Evolutionary conservation across 129 eudicot species (phyloP), one percentile per base, ranked within the genome.

Genomic region (Cynara cardunculus): DNA sequence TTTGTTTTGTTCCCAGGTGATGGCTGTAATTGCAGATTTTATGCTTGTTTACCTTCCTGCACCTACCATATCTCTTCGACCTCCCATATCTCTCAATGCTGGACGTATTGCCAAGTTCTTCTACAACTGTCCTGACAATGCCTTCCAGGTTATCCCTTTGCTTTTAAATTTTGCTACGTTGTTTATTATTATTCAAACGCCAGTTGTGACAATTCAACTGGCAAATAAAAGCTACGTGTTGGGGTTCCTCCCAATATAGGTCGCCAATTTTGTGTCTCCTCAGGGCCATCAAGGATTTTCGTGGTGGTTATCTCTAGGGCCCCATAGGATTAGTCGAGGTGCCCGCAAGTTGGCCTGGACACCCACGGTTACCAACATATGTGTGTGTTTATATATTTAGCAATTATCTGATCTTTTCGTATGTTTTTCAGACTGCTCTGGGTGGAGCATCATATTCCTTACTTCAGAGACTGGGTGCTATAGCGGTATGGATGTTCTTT

Each of bases 31-130:
- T 86, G 98, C 97, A 72, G 98, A 92, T 89, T 94, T 94, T 82
- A 91, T 94, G 98, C 97, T 94, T 68, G 98, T 92, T 26, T 91
- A 82, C 84, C 98, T 94, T 81, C 97, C 97, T 19, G 98, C 97
- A 69, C 97, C 97, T 19, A 92, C 98, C 2, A 88, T 94, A 34
- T 87, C 98, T 69, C 97, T 94, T 78, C 93, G 98, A 28, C 88
- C 97, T 66, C 91, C 98, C 56, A 87, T 92, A 16, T 80, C 90
- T 25, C 72, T 87, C 62, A 83, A 81, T 75, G 97, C 96, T 18
- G 98, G 98, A 69, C 89, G 89, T 25, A 30, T 94, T 41, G 90
- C 96, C 39, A 91, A 89, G 69, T 94, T 90, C 87, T 92, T 94
- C 24, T 86, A 91, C 32, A 85, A 83, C 64, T 94, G 98, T 75